Percentiles rank a stretch among this genome's conserved stretches.
Conservation (phyloP, 1,284 basidiomycete species). For the Heterobasidion annosum region DNA sequence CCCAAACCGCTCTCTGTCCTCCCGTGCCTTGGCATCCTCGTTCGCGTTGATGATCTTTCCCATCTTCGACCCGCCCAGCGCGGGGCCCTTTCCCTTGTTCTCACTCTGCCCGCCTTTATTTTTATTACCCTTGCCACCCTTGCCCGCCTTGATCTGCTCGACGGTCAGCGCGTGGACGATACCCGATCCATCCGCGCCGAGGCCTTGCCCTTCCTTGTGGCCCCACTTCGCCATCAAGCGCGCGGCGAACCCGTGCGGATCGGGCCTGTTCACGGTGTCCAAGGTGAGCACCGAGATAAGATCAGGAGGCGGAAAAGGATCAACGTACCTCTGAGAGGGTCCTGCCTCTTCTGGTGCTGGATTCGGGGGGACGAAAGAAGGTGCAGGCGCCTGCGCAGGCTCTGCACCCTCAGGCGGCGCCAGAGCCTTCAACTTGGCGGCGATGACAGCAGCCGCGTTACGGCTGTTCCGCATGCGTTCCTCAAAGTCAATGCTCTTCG, state of each 20-base stretch:
- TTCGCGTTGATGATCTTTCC: slow-evolving; percentile 85
- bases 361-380: slow-evolving; percentile 16
- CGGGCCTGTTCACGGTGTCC: slow-evolving; percentile 21
- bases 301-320: neutral
- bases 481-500: slow-evolving; percentile 32
- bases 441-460: slow-evolving; percentile 75
- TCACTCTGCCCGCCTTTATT: slow-evolving; percentile 12
- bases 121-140: slow-evolving; percentile 25
- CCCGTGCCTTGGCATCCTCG: slow-evolving; percentile 63
- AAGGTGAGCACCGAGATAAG: neutral
- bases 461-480: slow-evolving; percentile 47
- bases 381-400: slow-evolving; percentile 17
- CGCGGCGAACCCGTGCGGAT: slow-evolving; percentile 67
- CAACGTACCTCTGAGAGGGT: slow-evolving; percentile 21
- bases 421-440: slow-evolving; percentile 58
- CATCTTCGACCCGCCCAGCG: slow-evolving; percentile 46
- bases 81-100: slow-evolving; percentile 17
- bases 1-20: slow-evolving; percentile 74
- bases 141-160: slow-evolving; percentile 48
- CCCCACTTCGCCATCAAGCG: slow-evolving; percentile 91
- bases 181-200: slow-evolving; percentile 76
- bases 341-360: slow-evolving; percentile 20
- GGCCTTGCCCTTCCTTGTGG: slow-evolving; percentile 85
- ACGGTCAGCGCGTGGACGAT: slow-evolving; percentile 84
- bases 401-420: slow-evolving; percentile 28